These are phyloP conservation scores for Exophiala sp. DNA, from an alignment of 2,329 filamentous ascomycete species.

Conservation along the genomic window DNA sequence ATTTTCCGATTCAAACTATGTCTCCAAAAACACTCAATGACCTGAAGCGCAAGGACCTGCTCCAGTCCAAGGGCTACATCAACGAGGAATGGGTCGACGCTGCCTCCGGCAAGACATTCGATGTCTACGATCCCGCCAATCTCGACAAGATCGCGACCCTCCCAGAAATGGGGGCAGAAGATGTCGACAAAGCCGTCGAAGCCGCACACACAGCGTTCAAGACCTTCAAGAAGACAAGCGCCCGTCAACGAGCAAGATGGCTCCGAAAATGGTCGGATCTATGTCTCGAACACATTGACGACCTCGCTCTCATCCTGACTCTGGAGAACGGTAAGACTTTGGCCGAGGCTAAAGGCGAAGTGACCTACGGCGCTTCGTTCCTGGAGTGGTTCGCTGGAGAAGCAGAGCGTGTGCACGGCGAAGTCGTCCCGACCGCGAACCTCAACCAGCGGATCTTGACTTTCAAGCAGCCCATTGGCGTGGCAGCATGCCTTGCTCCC, in stretches of 20 bases:
- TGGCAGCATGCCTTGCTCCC: slow-evolving; percentile 78
- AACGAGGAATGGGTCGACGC: slow-evolving; percentile 67
- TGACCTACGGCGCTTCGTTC: slow-evolving; percentile 48
- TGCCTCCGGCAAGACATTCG: slow-evolving; percentile 84
- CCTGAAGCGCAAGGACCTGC: slow-evolving; percentile 29
- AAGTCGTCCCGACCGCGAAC: slow-evolving; percentile 58
- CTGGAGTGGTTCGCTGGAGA: slow-evolving; percentile 53
- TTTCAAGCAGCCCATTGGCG: slow-evolving; percentile 78
- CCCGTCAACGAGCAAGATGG: slow-evolving; percentile 59
- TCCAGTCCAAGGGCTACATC: slow-evolving; percentile 30
- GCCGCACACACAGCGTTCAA: slow-evolving; percentile 71
- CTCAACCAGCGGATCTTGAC: slow-evolving; percentile 73
- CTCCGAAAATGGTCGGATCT: slow-evolving; percentile 66
- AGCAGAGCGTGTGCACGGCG: slow-evolving; percentile 48
- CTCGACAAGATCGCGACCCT: slow-evolving; percentile 75
- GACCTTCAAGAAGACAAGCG: slow-evolving; percentile 58
- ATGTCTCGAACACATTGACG: slow-evolving; percentile 62
- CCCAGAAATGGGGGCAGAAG: slow-evolving; percentile 73
- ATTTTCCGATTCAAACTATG: slow-evolving; percentile 3
- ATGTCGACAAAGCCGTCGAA: slow-evolving; percentile 75
- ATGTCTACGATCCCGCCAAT: slow-evolving; percentile 78
- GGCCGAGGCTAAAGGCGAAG: slow-evolving; percentile 48
- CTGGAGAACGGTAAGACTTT: slow-evolving; percentile 61
- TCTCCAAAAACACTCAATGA: slow-evolving; percentile 20
- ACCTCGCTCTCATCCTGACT: slow-evolving; percentile 52